Percentiles rank a stretch among this genome's conserved stretches.
phyloP scores from a whole-genome alignment of 106 monocot genomes.

The Xerophyta viscosa region DNA sequence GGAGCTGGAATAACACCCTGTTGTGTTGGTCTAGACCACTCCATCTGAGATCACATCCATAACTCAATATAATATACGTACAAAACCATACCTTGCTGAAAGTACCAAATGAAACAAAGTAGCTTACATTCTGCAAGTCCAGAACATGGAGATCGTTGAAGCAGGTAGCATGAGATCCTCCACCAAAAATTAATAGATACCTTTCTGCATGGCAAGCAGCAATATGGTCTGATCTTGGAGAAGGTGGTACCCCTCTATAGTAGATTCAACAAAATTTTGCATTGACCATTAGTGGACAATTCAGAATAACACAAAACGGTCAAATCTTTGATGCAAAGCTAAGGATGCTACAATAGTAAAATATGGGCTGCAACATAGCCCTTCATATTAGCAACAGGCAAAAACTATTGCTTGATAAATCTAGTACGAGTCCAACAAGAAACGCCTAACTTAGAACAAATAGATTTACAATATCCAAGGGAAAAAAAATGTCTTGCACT shows the following conservation, averaged over 20 bases:
- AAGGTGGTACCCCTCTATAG: conserved; percentile 81
- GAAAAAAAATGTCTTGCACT: too few species aligned
- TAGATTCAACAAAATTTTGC: neutral
- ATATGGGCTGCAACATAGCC: too few species aligned
- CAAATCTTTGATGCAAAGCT: too few species aligned
- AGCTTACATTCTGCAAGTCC: conserved; percentile 82
- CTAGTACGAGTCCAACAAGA: too few species aligned
- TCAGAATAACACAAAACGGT: too few species aligned
- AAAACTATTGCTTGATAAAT: too few species aligned
- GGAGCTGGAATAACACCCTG: conserved; percentile 76
- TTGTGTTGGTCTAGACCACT: conserved; percentile 91
- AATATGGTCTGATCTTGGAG: conserved; percentile 95
- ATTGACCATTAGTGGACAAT: neutral
- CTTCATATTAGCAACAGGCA: too few species aligned
- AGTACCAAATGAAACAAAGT: neutral
- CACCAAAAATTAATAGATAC: conserved; percentile 97
- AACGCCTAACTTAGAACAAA: too few species aligned
- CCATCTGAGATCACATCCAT: conserved; percentile 55
- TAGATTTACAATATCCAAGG: too few species aligned
- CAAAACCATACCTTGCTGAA: too few species aligned
- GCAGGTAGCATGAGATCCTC: conserved; percentile 92
- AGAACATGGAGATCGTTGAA: conserved; percentile 99
- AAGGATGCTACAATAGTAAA: too few species aligned
- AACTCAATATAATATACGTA: too few species aligned
- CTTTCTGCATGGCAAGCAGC: conserved; percentile 92